Evolutionary conservation across 1,139 yeast genomes (phyloP).

Genomic region (Taiozyma sp.): DNA sequence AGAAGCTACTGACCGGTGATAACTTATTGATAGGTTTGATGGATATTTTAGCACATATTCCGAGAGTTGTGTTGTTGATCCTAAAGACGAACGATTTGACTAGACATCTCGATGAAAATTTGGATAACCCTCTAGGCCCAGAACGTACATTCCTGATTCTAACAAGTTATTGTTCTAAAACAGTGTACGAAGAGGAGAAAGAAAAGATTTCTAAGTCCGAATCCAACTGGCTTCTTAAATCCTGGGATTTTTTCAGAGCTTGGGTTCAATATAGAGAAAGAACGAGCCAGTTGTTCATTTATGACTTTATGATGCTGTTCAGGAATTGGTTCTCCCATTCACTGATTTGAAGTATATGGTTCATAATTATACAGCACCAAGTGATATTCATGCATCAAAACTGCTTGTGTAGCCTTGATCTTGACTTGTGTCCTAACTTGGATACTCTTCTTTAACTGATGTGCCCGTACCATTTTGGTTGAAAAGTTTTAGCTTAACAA

Average conservation of each 20-base stretch:
- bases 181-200: conserved; percentile 63
- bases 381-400: neutral
- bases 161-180: conserved; percentile 83
- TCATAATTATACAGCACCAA: neutral
- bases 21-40: conserved; percentile 71
- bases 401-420: no score
- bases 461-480: no score
- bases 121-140: conserved; percentile 80
- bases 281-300: conserved; percentile 46
- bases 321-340: conserved; percentile 18
- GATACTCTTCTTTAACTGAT: no score
- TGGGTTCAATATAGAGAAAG: conserved; percentile 53
- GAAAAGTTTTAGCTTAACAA: neutral
- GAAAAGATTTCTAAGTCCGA: conserved; percentile 31
- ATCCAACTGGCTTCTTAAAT: conserved; percentile 33
- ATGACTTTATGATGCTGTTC: conserved; percentile 40
- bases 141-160: conserved; percentile 83
- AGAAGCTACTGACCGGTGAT: conserved; percentile 49
- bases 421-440: no score
- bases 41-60: conserved; percentile 74
- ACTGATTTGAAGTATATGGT: neutral
- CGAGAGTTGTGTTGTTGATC: conserved; percentile 77
- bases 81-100: conserved; percentile 93
- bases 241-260: conserved; percentile 31
- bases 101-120: conserved; percentile 76